phyloP scores from a whole-genome alignment of 2,329 filamentous ascomycete species.

The Colletotrichum liaoningense region DNA sequence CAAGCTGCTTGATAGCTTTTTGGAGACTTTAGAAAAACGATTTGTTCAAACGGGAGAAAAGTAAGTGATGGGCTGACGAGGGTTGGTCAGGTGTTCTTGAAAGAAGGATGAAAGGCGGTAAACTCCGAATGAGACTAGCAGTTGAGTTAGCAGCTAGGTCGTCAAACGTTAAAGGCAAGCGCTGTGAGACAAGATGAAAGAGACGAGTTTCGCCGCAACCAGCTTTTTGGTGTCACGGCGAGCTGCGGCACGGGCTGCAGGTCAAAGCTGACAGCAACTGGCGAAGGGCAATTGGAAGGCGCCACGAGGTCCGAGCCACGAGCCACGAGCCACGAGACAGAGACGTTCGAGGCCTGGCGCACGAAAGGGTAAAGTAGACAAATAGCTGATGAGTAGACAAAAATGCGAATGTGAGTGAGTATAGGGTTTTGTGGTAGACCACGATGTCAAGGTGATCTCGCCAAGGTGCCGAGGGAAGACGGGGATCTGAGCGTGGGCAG shows the following conservation, averaged over 20 bases:
- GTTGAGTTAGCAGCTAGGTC: slow-evolving; percentile 29
- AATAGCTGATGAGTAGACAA: slow-evolving; percentile 39
- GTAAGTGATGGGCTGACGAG: background rate
- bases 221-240: slow-evolving; percentile 26
- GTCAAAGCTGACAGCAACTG: slow-evolving; percentile 32
- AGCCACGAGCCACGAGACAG: slow-evolving; percentile 20
- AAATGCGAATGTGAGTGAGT: background rate
- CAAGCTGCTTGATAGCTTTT: background rate
- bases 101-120: slow-evolving; percentile 40
- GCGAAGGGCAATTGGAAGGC: slow-evolving; percentile 11
- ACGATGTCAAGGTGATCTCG: background rate
- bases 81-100: slow-evolving; percentile 16
- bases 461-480: background rate
- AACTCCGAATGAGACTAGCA: slow-evolving; percentile 37
- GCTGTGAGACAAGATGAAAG: slow-evolving; percentile 34
- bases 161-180: slow-evolving; percentile 35
- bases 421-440: background rate
- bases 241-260: slow-evolving; percentile 29
- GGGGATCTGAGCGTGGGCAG: slow-evolving; percentile 1
- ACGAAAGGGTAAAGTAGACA: slow-evolving; percentile 25
- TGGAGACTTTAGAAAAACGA: background rate
- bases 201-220: slow-evolving; percentile 33
- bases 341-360: slow-evolving; percentile 13
- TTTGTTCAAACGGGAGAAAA: slow-evolving; percentile 12
- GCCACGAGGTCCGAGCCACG: slow-evolving; percentile 27